Base-by-base conservation (phyloP, 345 rosid genomes). In the Murraya koenigii region DNA sequence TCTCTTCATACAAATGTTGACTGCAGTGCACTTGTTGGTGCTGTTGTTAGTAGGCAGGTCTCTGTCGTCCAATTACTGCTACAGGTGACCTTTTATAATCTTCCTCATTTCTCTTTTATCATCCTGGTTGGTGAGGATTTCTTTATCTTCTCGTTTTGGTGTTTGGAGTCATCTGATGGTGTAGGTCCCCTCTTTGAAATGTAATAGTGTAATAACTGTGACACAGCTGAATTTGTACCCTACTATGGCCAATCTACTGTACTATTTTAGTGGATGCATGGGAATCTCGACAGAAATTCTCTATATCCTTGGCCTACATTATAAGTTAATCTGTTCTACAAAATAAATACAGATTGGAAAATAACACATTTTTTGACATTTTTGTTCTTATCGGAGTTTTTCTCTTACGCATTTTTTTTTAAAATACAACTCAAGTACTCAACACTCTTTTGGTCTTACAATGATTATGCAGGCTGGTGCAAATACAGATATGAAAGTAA, bases 1-100 rank as follows among this genome's bases (percentile, higher is more conserved):
- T 89, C 97, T 77, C 89, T 94, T 69, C 92, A 94, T 77, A 85
- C 96, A 80, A 94, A 94, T 82, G 90, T 89, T 33, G 95, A 96
- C 85, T 94, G 99, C 64, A 87, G 92, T 55, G 90, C 95, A 32
- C 94, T 96, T 84, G 93, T 88, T 25, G 97, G 95, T 77, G 93
- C 95, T 78, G 90, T 91, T 69, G 93, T 96, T 78, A 88, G 90
- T 59, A 87, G 97, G 84, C 99, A 96, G 89, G 94, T 83, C 73
- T 61, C 92, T 6, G 86, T 87, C 2, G 94, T 91, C 52, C 89
- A 81, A 25, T 71, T 84, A 78, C 90, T 96, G 75, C 86, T 96
- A 77, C 90, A 91, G 99, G 99, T 93, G 79, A 67, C 62, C 36
- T 28, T 82, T 44, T 35, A 15, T 74, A 66, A 30, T 49, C 73